Percentiles rank a stretch among this genome's conserved stretches.
phyloP scores from a whole-genome alignment of 352 stramenopile species.

The Globisporangium viniferum region DNA sequence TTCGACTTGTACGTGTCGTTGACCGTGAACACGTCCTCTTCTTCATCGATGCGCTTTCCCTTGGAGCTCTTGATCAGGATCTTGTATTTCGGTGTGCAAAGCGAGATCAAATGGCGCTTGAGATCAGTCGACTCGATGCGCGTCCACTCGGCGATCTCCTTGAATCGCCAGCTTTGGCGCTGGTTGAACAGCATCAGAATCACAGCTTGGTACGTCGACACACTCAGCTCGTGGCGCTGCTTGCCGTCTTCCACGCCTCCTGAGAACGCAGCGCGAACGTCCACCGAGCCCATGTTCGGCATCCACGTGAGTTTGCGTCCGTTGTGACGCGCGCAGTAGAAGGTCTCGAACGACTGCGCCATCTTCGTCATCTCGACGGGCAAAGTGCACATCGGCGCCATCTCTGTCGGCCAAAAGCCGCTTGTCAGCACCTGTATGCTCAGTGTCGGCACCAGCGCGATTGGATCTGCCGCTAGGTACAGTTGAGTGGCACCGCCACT shows the following conservation, averaged over 20 bases:
- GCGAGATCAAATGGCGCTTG: slow-evolving; percentile 95
- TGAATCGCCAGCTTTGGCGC: slow-evolving; percentile 68
- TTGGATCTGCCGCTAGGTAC: slow-evolving; percentile 9
- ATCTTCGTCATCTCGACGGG: slow-evolving; percentile 75
- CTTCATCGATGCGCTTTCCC: slow-evolving; percentile 94
- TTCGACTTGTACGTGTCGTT: slow-evolving; percentile 96
- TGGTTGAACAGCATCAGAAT: slow-evolving; percentile 98
- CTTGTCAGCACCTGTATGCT: slow-evolving; percentile 83
- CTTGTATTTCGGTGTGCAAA: slow-evolving; percentile 97
- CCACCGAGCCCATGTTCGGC: slow-evolving; percentile 90
- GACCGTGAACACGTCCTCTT: slow-evolving; percentile 93
- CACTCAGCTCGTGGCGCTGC: slow-evolving; percentile 92
- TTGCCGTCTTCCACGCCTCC: slow-evolving; percentile 46
- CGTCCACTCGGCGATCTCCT: slow-evolving; percentile 89
- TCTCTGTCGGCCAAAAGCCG: slow-evolving; percentile 85
- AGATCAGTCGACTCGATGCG: slow-evolving; percentile 87
- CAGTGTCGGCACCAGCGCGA: slow-evolving; percentile 29
- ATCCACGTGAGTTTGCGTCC: slow-evolving; percentile 96
- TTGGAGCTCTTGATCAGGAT: slow-evolving; percentile 98
- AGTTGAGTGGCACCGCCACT: not conserved
- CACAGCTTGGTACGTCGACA: slow-evolving; percentile 98
- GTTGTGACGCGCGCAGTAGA: slow-evolving; percentile 94
- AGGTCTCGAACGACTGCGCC: slow-evolving; percentile 89
- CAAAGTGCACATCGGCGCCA: slow-evolving; percentile 83
- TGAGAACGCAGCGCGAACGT: slow-evolving; percentile 90